Evolutionary conservation across 2,329 filamentous ascomycete genomes (phyloP), one percentile per base, ranked within the genome.

Genomic region (Cephalotrichum gorgonifer): DNA sequence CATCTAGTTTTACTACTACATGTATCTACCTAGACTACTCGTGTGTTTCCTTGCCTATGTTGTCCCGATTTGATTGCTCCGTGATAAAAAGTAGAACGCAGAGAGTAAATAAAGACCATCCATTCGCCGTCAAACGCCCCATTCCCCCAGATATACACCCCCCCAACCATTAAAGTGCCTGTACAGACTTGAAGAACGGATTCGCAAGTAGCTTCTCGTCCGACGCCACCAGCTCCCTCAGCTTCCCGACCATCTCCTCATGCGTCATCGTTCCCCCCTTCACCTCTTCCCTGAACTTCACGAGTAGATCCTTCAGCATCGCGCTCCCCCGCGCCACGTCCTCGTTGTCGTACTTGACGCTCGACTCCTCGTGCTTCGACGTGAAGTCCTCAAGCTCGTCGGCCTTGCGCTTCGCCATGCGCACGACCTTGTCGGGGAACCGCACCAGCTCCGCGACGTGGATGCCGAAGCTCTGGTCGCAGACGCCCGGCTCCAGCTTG

Each of bases 401-500:
- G 0, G 93, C 93, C 71, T 98, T 98, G 57, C 93, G 81, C 70
- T 95, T 95, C n/a, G 93, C 93, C 94, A 98, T 98, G 54, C 89
- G 88, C 52, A 98, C 86, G 15, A 98, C 94, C 70, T 98, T 98
- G 57, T 88, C 84, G 0, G 93, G 93, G 70, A 98, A 98, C 42
- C 90, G 82, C 20, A 98, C 93, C 6, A 98, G 78, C 69, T 98
- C 93, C 1, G 93, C 93, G 14, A 98, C 94, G 67, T 98, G 93
- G 58, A 98, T 98, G 58, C 93, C 93, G 64, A 98, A 98, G 51
- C 86, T 93, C 69, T 98, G 93, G 65, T 98, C 93, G 62, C 89
- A 96, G 57, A 98, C 85, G 44, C 93, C 93, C 0, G 88, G 87
- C 60, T 95, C 88, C 31, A 98, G 93, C 69, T 95, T 95, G 74